Conservation (phyloP, 2,329 filamentous ascomycete species). For the Didymella arachidicola region DNA sequence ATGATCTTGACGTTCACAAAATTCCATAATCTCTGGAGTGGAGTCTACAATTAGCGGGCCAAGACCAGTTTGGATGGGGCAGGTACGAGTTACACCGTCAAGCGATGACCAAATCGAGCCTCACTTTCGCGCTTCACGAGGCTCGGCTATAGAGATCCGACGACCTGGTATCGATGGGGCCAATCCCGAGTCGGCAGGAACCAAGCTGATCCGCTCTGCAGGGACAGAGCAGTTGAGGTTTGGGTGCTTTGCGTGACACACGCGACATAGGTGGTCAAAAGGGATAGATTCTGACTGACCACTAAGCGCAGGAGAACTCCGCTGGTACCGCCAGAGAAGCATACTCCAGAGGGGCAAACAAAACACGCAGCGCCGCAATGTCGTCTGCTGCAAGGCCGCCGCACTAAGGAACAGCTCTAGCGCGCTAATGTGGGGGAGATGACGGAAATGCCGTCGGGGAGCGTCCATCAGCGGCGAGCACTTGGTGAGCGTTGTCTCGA, state of each 20-base stretch:
- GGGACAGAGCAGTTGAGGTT: constrained; percentile 3
- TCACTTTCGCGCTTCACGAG: constrained; percentile 16
- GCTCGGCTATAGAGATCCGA: constrained; percentile 19
- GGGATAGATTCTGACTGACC: not conserved
- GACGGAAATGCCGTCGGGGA: constrained; percentile 22
- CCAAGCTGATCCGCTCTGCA: constrained; percentile 7
- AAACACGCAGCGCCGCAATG: constrained; percentile 18
- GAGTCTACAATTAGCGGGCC: constrained; percentile 4
- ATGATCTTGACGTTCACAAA: not conserved
- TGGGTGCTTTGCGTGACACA: constrained; percentile 1
- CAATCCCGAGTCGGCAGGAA: constrained; percentile 18
- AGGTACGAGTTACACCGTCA: constrained; percentile 7
- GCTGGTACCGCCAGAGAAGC: not conserved
- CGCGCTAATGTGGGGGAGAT: constrained; percentile 15
- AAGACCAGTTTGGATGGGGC: constrained; percentile 14
- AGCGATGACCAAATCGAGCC: constrained; percentile 9
- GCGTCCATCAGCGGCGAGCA: constrained; percentile 19
- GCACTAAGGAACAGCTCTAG: constrained; percentile 18
- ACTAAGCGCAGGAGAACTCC: constrained; percentile 6
- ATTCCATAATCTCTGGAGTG: not conserved
- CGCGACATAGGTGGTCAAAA: not conserved
- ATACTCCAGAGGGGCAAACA: constrained; percentile 12
- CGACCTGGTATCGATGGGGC: constrained; percentile 25
- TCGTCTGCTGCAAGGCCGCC: constrained; percentile 25
- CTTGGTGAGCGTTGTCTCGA: constrained; percentile 16